Base-by-base conservation (phyloP, 148 eudicot species). In the Chenopodium formosanum region DNA sequence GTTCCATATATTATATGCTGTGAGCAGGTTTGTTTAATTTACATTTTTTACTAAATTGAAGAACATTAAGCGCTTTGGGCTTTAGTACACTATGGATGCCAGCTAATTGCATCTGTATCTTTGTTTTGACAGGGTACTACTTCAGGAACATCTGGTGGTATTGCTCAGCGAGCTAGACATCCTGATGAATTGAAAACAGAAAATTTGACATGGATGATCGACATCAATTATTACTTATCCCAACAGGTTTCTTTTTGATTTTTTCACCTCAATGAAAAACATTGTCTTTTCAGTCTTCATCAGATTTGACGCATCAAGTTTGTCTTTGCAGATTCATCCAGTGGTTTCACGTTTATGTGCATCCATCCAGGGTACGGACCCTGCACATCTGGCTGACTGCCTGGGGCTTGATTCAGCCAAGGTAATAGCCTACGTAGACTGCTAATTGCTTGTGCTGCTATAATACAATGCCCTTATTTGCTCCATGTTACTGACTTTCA, bases 101-200 rank as follows among this genome's bases (percentile, higher is more conserved):
- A 56, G 9, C 74, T 74, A 53, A 74, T 12, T 47, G 80, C 7
- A 52, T 73, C 46, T 56, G 22, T 48, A 3, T 52, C 29, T 71
- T 3, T 82, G 56, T 73, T 47, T 76, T 76, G 73, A n/a, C 87
- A 97, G 99, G 99, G 91, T 23, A 81, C 76, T 68, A 77, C 86
- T 86, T 88, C 90, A 52, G 88, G 86, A 79, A 78, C 87, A 80
- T 91, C 97, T 17, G 48, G 84, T 46, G 97, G 97, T 74, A 92
- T 97, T 80, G 97, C 99, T 82, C 99, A 92, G 88, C 95, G 99
- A 58, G 99, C 99, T 74, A 94, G 99, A 87, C 99, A 97, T 87
- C 99, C 99, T 76, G 98, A 97, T 79, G 99, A 97, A 87, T 82
- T 97, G 86, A 89, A 87, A 78, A 89, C 67, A 70, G 93, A 90